Evolutionary conservation across 805 yeast species (phyloP).

Genomic region (Myxozyma neglecta): DNA sequence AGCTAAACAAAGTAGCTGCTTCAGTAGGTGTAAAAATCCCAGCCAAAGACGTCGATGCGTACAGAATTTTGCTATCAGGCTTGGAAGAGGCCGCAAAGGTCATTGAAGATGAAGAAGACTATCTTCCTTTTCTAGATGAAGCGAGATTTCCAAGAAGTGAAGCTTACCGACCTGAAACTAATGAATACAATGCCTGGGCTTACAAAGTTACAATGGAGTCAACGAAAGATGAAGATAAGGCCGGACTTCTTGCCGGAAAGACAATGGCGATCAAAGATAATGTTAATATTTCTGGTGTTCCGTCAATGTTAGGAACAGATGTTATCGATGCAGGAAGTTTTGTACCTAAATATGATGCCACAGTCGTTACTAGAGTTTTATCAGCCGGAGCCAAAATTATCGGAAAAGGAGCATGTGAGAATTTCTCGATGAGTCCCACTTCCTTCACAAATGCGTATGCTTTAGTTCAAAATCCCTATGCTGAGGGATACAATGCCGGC

Average conservation of each 20-base stretch:
- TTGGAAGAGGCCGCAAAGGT: constrained; percentile 24
- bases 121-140: constrained; percentile 38
- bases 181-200: constrained; percentile 42
- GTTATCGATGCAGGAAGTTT: constrained; percentile 37
- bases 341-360: constrained; percentile 43
- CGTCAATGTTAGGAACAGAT: constrained; percentile 44
- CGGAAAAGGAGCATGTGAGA: constrained; percentile 45
- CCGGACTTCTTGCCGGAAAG: constrained; percentile 36
- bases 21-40: constrained; percentile 20
- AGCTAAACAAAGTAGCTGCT: constrained; percentile 15
- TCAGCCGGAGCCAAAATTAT: constrained; percentile 42
- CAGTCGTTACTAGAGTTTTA: constrained; percentile 42
- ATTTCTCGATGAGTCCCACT: constrained; percentile 42
- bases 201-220: constrained; percentile 36
- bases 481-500: constrained; percentile 45
- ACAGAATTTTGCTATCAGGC: constrained; percentile 22
- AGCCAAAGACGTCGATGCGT: constrained; percentile 19
- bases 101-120: constrained; percentile 34
- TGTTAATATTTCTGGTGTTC: constrained; percentile 42
- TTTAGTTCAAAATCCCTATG: constrained; percentile 48
- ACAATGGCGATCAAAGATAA: constrained; percentile 43
- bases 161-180: constrained; percentile 36
- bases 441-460: constrained; percentile 46
- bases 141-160: constrained; percentile 41
- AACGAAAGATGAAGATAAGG: constrained; percentile 33